A percentile compares a stretch with the other conserved stretches of the same genome.
Conservation (phyloP, 2,329 filamentous ascomycete genomes). For the Penicillium paneum region DNA sequence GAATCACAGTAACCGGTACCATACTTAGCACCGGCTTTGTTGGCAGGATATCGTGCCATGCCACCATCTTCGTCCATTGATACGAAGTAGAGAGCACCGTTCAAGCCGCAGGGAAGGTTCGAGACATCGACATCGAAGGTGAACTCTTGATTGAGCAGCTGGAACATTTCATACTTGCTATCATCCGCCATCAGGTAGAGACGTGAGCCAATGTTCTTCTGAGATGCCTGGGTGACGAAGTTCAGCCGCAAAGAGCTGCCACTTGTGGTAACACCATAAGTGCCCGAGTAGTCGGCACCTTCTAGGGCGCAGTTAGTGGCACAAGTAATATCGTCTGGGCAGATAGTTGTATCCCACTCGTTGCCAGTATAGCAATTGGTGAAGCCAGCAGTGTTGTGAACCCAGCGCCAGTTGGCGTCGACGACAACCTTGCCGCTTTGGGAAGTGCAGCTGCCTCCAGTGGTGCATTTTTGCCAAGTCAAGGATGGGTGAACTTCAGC, state of each 20-base stretch:
- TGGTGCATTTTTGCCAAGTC: constrained; percentile 53
- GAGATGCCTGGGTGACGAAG: constrained; percentile 41
- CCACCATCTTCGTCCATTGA: constrained; percentile 62
- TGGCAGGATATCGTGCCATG: constrained; percentile 47
- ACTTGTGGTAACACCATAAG: constrained; percentile 52
- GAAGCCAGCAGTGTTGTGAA: constrained; percentile 47
- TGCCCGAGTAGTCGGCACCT: constrained; percentile 52
- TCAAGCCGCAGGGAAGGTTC: constrained; percentile 64
- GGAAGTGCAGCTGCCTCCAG: constrained; percentile 51
- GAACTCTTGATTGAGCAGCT: constrained; percentile 64
- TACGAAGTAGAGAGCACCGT: constrained; percentile 66
- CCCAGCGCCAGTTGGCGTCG: constrained; percentile 55
- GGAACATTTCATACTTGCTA: constrained; percentile 62
- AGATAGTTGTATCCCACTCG: constrained; percentile 47
- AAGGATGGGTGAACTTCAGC: constrained; percentile 50
- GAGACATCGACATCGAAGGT: constrained; percentile 70
- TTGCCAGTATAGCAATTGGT: constrained; percentile 59
- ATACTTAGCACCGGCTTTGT: constrained; percentile 57
- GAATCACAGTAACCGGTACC: constrained; percentile 64
- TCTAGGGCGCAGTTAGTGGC: constrained; percentile 57
- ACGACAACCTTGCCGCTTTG: constrained; percentile 44
- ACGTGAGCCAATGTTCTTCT: constrained; percentile 48
- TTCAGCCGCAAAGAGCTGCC: constrained; percentile 50
- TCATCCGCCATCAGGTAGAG: constrained; percentile 63
- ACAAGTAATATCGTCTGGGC: constrained; percentile 50